phyloP scores from a whole-genome alignment of 768 basidiomycete species.

The Tulasnella sp. region DNA sequence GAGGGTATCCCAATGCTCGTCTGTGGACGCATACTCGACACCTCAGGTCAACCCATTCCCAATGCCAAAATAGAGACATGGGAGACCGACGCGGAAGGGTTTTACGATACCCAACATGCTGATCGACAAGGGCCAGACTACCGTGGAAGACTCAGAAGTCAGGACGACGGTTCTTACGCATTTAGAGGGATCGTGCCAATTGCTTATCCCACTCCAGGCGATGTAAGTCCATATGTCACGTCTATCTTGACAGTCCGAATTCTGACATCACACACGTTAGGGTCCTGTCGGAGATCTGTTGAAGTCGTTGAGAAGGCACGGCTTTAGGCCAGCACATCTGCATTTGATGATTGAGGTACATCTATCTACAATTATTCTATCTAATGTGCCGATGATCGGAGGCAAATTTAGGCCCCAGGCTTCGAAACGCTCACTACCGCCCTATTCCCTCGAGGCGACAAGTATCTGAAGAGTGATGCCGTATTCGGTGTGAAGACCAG shows the following conservation, averaged over 20 bases:
- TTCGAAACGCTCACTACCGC: constrained; percentile 71
- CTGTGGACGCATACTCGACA: constrained; percentile 63
- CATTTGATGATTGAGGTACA: constrained; percentile 61
- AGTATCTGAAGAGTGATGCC: constrained; percentile 62
- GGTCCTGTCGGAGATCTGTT: constrained; percentile 71
- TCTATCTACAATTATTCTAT: neutral
- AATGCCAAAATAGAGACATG: constrained; percentile 74
- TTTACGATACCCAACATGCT: constrained; percentile 53
- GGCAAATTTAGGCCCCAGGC: constrained; percentile 51
- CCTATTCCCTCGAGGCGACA: constrained; percentile 67
- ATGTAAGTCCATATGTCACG: constrained; percentile 42
- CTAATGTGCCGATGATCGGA: neutral
- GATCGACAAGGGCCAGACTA: constrained; percentile 62
- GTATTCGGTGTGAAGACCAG: constrained; percentile 83
- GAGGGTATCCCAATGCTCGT: constrained; percentile 75
- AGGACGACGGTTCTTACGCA: constrained; percentile 59
- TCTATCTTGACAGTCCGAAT: constrained; percentile 30
- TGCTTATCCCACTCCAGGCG: constrained; percentile 69
- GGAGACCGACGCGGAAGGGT: constrained; percentile 59
- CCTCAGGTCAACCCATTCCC: constrained; percentile 59
- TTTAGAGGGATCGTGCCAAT: constrained; percentile 73
- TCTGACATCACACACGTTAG: constrained; percentile 35
- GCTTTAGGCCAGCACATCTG: constrained; percentile 74
- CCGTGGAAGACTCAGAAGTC: constrained; percentile 59
- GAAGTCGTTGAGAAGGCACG: constrained; percentile 55